Base-by-base conservation (phyloP, 2,329 filamentous ascomycete species). In the Talaromyces sp. region DNA sequence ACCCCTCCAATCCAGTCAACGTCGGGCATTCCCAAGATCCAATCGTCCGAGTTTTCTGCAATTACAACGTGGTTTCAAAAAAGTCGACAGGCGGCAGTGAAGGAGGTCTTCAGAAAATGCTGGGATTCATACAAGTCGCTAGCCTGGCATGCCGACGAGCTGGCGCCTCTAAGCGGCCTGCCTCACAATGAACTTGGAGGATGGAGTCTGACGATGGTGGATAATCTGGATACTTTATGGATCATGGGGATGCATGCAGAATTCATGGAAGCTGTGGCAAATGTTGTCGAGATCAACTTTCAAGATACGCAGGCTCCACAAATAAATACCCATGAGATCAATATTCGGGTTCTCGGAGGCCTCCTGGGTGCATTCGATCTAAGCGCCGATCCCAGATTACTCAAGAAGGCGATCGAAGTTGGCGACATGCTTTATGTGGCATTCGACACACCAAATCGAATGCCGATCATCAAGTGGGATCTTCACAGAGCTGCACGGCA, bases 401-500 rank as follows among this genome's bases (percentile, higher is more conserved):
- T 93, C 10, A 79, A 84, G 50, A 92, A 93, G 72, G 88, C 90
- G 0, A 79, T 86, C 19, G 86, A 91, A 70, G 80, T 92, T 10
- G 90, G 84, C 35, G 87, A 91, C 63, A 82, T 94, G 58, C 77
- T 94, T 14, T 90, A 91, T 76, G 83, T 85, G 45, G 82, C 87
- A 1, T 94, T 94, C 64, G 90, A 94, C 71, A 96, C 92, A 0
- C 91, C 91, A 1, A 96, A 97, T 69, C 84, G 90, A 61, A 93
- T 96, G 89, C 91, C 91, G 3, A 75, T 90, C 7, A 81, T 90
- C 9, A 56, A 69, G 6, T 75, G 71, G 70, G 58, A 71, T 39
- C 63, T 62, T 24, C 56, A 64, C 19, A 58, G 55, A 19, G 66
- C 63, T 11, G 58, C 50, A 14, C 51, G 53, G 4, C 60, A 56